These are phyloP conservation scores for Trypethelium eluteriae DNA, from an alignment of 495 filamentous ascomycete genomes.

Conservation along the genomic window DNA sequence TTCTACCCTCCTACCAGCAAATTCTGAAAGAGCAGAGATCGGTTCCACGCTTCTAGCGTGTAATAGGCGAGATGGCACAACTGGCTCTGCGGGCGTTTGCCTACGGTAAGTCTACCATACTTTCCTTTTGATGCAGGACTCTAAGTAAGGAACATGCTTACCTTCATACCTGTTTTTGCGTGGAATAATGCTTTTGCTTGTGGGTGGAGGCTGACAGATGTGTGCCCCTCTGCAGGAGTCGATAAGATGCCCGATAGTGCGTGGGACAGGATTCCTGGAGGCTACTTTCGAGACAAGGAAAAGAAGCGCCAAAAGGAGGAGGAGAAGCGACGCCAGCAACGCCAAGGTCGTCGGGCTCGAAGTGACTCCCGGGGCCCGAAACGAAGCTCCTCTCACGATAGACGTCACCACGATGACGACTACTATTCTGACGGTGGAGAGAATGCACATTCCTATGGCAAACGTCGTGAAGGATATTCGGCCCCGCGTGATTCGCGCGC, in stretches of 20 bases:
- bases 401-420: constrained; percentile 13
- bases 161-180: no score
- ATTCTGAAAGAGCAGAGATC: neutral
- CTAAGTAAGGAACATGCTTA: no score
- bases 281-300: constrained; percentile 32
- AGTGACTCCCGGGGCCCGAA: neutral
- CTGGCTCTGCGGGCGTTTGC: constrained; percentile 10
- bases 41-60: neutral
- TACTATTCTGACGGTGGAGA: constrained; percentile 11
- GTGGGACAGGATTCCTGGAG: constrained; percentile 34
- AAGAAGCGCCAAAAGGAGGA: constrained; percentile 7
- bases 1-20: no score
- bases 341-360: constrained; percentile 2
- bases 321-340: constrained; percentile 1
- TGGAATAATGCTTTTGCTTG: no score
- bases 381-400: constrained; percentile 6
- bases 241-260: constrained; percentile 35
- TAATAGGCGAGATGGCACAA: constrained; percentile 10
- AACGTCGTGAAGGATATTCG: constrained; percentile 5
- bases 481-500: neutral
- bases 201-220: neutral
- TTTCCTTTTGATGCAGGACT: neutral
- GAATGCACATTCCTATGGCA: constrained; percentile 1
- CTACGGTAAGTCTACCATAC: neutral
- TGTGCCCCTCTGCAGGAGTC: constrained; percentile 19